Evolutionary conservation across 257 asterid species (phyloP), one percentile per base, ranked within the genome.

Genomic region (Primulina tabacum): DNA sequence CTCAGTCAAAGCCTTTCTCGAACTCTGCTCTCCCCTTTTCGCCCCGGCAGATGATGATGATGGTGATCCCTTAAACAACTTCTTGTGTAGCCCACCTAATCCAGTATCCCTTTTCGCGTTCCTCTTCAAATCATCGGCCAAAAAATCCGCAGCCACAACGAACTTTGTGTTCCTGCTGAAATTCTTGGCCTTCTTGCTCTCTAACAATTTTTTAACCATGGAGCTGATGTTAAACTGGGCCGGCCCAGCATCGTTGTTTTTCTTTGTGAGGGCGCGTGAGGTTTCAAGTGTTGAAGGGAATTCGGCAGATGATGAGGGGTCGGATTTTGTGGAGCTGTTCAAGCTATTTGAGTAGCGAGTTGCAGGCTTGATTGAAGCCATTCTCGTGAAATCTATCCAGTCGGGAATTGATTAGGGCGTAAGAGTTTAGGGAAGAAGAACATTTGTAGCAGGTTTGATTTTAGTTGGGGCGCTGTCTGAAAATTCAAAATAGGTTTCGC

Each of bases 1-100:
- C 67, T 93, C 99, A 26, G 86, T 86, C 66, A 93, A 79, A 40
- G 96, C 99, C 82, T 93, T 89, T 85, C 77, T 83, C 60, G 89
- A 86, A 57, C 79, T 79, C 70, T 80, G 87, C 11, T 82, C 92
- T 16, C 80, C 88, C 68, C 64, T 75, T 58, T 82, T 85, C 55
- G 83, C 79, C 64, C 79, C 85, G 10, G 67, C 7, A 4, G 71
- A 65, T 20, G 71, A 61, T 20, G 79, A 21, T 21, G 24, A 21
- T 21, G 24, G 52, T 0, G 84, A 85, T 24, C 93, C 96, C 69
- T 84, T 92, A 47, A 92, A 92, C 79, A 92, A 43, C 84, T 92
- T 92, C 84, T 88, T 90, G 58, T 87, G 97, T 71, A 92, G 73
- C 81, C 89, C 86, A 32, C 88, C 63, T 34, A 90, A 78, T 7